Evolutionary conservation across 2,329 filamentous ascomycete genomes (phyloP), one percentile per base, ranked within the genome.

Genomic region (Fusarium mundagurra): DNA sequence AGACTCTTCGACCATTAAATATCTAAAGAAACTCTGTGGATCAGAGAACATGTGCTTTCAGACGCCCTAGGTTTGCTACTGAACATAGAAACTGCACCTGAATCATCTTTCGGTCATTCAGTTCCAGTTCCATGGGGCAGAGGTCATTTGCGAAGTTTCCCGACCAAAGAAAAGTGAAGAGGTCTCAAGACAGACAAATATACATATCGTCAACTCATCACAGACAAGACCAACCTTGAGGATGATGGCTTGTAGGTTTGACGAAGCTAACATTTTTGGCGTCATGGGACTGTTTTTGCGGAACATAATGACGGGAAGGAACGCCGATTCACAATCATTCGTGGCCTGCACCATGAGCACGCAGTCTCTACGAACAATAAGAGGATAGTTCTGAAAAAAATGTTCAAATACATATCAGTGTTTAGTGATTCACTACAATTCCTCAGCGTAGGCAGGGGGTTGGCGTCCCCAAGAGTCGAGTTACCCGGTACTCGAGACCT

Each of bases 301-400:
- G 13, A 20, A 34, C 31, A 8, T 3, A 5, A 53, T 16, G 6
- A 20, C 5, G 27, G 12, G 9, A 10, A 50, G 4, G 0, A 20
- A 18, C 16, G 1, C 17, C n/a, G 1, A 20, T 36, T 8, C 17
- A 51, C 2, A 11, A 34, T 18, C 11, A 3, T 14, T 14, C 4
- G 12, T 51, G 0, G 6, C 6, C 3, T 24, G 6, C 8, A 11
- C 10, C 4, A 24, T 14, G 4, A 18, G 24, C 4, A 51, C 3
- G 4, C 2, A 20, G 3, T 24, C 4, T 20, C 22, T 14, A n/a
- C 12, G 24, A 33, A 24, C 1, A 33, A 8, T 24, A 7, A 14
- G 8, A 13, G 24, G 11, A 51, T 20, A 1, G 20, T 8, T 13
- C 4, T 34, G 6, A 34, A 17, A 34, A 11, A 29, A 29, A 4